Percentiles rank a stretch among this genome's conserved stretches.
Evolutionary conservation across 2,329 filamentous ascomycete species (phyloP).

Genomic region (Daldinia eschscholtzii): DNA sequence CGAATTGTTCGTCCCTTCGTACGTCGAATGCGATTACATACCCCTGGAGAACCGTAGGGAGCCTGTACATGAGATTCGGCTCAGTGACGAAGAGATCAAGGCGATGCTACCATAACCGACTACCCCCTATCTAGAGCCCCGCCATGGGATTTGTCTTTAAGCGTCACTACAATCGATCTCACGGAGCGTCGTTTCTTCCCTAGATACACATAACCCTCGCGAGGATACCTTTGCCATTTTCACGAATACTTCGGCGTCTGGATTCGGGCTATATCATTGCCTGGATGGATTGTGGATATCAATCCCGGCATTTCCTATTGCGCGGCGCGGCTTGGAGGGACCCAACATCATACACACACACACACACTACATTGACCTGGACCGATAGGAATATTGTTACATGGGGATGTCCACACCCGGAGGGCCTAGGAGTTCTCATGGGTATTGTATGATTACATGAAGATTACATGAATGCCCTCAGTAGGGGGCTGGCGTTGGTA

Average conservation of each 20-base stretch:
- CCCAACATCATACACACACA: slow-evolving; percentile 32
- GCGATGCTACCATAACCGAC: slow-evolving; percentile 74
- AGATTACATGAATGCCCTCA: slow-evolving; percentile 38
- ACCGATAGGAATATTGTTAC: slow-evolving; percentile 42
- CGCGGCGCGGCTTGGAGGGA: slow-evolving; percentile 38
- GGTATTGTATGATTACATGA: slow-evolving; percentile 42
- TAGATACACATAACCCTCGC: slow-evolving; percentile 51
- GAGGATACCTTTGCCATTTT: slow-evolving; percentile 51
- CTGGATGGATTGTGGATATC: slow-evolving; percentile 51
- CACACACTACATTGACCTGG: slow-evolving; percentile 42
- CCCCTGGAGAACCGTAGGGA: slow-evolving; percentile 82
- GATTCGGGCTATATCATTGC: slow-evolving; percentile 49
- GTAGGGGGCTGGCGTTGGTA: slow-evolving; percentile 38
- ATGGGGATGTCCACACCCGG: slow-evolving; percentile 16
- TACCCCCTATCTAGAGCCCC: slow-evolving; percentile 1
- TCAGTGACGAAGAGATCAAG: slow-evolving; percentile 82
- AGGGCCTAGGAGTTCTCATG: slow-evolving; percentile 32
- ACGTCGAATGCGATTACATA: slow-evolving; percentile 79
- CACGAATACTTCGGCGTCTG: slow-evolving; percentile 52
- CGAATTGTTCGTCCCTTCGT: slow-evolving; percentile 85
- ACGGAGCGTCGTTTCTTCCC: slow-evolving; percentile 40
- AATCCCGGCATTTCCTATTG: slow-evolving; percentile 42
- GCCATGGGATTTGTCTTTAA: slow-evolving; percentile 12
- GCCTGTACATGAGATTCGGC: slow-evolving; percentile 80
- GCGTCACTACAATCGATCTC: slow-evolving; percentile 10